Base-by-base conservation (phyloP, 257 asterid genomes). In the Linderniella brevidens region DNA sequence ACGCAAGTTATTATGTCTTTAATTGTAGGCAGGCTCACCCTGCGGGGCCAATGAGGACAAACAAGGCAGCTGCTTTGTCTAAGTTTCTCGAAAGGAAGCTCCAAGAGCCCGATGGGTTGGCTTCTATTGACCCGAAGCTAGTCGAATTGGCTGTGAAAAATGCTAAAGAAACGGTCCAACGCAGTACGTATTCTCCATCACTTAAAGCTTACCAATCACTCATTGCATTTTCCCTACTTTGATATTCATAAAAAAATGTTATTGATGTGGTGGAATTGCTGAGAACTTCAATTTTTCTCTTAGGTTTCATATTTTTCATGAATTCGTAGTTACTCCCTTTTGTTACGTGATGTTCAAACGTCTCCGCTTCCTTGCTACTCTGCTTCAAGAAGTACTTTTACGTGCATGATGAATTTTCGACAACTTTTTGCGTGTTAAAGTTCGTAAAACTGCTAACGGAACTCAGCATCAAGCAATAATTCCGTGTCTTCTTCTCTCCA, bases 51-150 rank as follows among this genome's bases (percentile, higher is more conserved):
- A 56, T 88, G 70, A 88, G 78, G 82, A 88, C 97, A 8, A 88
- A 88, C 57, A 88, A 88, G 70, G 95, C 97, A 0, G 97, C 90
- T 10, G 97, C 97, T 38, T 72, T 88, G 74, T 93, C 95, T 7
- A 88, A 83, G 61, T 88, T 83, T 57, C 78, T 88, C 19, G 79
- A 80, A 59, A 70, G 97, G 57, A 88, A 84, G 67, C 79, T 78
- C 62, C 90, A 84, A 70, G 86, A 76, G 11, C 92, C 95, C 1
- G 64, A 72, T 67, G 86, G 93, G 29, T 63, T 87, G 78, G 71
- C 92, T 43, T 74, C 93, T 11, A 61, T 88, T 37, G 79, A 88
- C 58, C 92, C 92, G 4, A 71, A 53, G 58, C 86, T 80, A 1
- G 79, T 88, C 47, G 92, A 88, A 55, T 51, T 80, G 54, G 97